These are phyloP conservation scores for Trametes gibbosa DNA, from an alignment of 768 basidiomycete species.

Conservation along the genomic window DNA sequence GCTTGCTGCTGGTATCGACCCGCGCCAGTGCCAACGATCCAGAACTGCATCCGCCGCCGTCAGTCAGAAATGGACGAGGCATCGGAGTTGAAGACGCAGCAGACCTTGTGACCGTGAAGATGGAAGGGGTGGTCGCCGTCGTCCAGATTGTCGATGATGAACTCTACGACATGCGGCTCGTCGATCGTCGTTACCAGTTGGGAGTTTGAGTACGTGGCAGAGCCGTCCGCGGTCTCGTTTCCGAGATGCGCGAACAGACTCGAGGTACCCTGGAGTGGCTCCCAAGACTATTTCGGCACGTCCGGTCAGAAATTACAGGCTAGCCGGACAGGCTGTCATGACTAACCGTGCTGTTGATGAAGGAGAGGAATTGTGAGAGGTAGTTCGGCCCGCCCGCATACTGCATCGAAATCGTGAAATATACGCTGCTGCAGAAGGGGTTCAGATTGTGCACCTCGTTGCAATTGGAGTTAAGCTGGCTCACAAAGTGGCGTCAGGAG, in stretches of 20 bases:
- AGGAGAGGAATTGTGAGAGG: conserved; percentile 27
- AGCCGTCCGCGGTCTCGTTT: conserved; percentile 13
- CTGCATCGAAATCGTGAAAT: conserved; percentile 27
- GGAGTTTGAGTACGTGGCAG: conserved; percentile 18
- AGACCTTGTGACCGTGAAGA: conserved; percentile 35
- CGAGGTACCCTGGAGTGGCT: conserved; percentile 23
- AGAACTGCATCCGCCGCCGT: conserved; percentile 21
- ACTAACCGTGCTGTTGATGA: conserved; percentile 31
- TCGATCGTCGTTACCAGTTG: conserved; percentile 27
- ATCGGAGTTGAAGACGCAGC: neutral
- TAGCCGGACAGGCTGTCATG: neutral
- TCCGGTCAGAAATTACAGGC: neutral
- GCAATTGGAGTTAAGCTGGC: neutral
- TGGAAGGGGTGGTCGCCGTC: conserved; percentile 38
- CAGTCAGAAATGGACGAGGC: neutral
- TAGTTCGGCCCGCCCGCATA: conserved; percentile 18
- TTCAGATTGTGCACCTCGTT: neutral
- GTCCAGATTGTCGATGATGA: conserved; percentile 29
- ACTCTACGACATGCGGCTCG: conserved; percentile 25
- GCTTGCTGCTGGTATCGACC: conserved; percentile 32
- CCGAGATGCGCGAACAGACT: conserved; percentile 22
- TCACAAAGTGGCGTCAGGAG: conserved; percentile 18
- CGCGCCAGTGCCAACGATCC: conserved; percentile 35
- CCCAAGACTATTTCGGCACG: conserved; percentile 24
- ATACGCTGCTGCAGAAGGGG: conserved; percentile 11